Base-by-base conservation (phyloP, 495 filamentous ascomycete species). In the Penicillium malachiteum region DNA sequence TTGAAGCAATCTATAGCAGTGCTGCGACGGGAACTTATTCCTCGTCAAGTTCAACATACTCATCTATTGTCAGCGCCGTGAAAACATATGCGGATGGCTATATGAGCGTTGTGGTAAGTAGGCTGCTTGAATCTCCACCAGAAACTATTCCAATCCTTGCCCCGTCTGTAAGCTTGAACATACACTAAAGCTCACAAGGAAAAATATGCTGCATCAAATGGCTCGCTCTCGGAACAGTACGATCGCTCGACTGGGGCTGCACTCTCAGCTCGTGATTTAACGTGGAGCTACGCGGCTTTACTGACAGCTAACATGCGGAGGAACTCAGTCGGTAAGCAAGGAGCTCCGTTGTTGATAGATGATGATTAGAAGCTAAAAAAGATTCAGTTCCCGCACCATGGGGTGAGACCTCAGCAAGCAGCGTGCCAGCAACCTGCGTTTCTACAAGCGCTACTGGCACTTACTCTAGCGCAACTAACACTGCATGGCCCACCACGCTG, bases 11-110 rank as follows among this genome's bases (percentile, higher is more conserved):
- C n/a, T 65, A 77, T 34, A 67, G 81, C 5, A 70, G 71, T 7
- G 74, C 75, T 31, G 62, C 71, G 10, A 65, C 66, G 41, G 83
- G 84, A 17, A 85, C 79, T 4, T 85, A 82, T 64, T 47, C 66
- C 12, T 71, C 75, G 0, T 58, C 54, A 26, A 76, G 75, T 3
- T 55, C 74, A 3, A 78, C 74, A 3, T 87, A 79, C 70, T 71
- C 70, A 5, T 52, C 71, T 10, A 73, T 88, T 42, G 69, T 80
- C 34, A 71, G 71, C 18, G 81, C 82, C 12, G 77, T 87, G 11
- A 77, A 70, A 53, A 70, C 69, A n/a, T 88, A 87, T 54, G 85
- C 85, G 6, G 86, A 89, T 62, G 84, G 82, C 45, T 89, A 81
- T 60, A 60, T 87, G 38, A 68, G 75, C 35, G 66, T 86, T 51